Base-by-base conservation (phyloP, 2,329 filamentous ascomycete species). In the Pseudogymnoascus sp. region DNA sequence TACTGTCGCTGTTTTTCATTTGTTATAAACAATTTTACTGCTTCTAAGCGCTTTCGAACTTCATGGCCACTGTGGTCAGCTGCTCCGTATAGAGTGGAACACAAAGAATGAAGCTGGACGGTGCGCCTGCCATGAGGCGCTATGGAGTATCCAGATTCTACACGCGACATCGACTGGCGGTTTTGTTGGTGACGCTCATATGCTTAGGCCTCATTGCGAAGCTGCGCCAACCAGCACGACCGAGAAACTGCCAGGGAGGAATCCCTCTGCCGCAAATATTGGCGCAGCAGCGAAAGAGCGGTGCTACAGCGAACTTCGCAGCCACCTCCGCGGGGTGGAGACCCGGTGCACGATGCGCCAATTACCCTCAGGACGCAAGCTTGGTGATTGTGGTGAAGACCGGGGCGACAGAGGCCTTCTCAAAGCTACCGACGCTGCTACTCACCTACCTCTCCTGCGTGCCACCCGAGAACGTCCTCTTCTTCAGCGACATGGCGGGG, bases 401-500 rank as follows among this genome's bases (percentile, higher is more conserved):
- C 3, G 83, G 83, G 37, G 82, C 83, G 2, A 82, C 80, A 43
- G 82, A 85, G 69, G 73, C 81, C 14, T 82, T 78, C 65, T 75
- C 78, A 25, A 80, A 79, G 54, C 73, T 86, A 1, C 81, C 83
- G 1, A 82, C 80, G 2, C 83, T 85, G 67, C 75, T 85, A 16
- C 74, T 83, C 69, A 84, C 83, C 5, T 78, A 77, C 0, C 75
- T 84, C 8, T 77, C 76, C 61, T 85, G 83, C 67, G 69, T 81
- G 7, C 74, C 77, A 57, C 80, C 69, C 21, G 67, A 73, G 2
- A 73, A 87, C 68, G 81, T 79, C 64, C 76, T 85, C 62, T 76
- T 86, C 69, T 89, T 85, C 72, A 82, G 81, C 39, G 85, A 89
- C 67, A 76, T 86, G 64, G 76, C 78, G 28, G 78, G 82, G 69